phyloP scores from a whole-genome alignment of 140 eudicot genomes.

The Senecio squalidus region DNA sequence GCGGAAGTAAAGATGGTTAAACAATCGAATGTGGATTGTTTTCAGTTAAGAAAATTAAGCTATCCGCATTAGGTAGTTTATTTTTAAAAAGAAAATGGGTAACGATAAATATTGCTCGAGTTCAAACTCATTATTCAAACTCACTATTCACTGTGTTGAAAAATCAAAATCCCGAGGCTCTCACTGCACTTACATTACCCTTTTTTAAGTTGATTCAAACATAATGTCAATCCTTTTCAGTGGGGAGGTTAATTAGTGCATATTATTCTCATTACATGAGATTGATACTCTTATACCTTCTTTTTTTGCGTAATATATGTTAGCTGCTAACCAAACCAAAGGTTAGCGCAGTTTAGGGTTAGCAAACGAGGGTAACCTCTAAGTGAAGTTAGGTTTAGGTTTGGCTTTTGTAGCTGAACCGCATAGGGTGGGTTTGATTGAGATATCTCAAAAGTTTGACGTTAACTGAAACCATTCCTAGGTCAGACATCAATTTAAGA shows the following conservation, averaged over 20 bases:
- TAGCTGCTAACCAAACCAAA: neutral
- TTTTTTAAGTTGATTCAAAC: neutral
- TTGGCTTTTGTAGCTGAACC: too few relatives aligned
- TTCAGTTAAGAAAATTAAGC: neutral
- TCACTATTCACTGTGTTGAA: neutral
- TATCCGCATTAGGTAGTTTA: neutral
- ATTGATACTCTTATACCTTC: neutral
- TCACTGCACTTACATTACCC: neutral
- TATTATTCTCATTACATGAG: too few relatives aligned
- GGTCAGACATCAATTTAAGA: slow-evolving; percentile 43
- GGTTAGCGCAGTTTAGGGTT: too few relatives aligned
- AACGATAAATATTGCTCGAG: too few relatives aligned
- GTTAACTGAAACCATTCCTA: slow-evolving; percentile 24
- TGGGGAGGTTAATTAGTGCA: slow-evolving; percentile 1
- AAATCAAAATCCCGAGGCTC: neutral
- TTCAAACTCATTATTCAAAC: too few relatives aligned
- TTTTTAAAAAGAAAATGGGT: too few relatives aligned
- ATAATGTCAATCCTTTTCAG: neutral
- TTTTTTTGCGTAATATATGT: too few relatives aligned
- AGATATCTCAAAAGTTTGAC: slow-evolving; percentile 4
- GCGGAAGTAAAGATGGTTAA: neutral
- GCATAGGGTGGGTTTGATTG: too few relatives aligned
- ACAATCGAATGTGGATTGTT: neutral
- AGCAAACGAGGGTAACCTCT: slow-evolving; percentile 6
- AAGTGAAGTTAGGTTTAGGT: neutral